A percentile compares a stretch with the other conserved stretches of the same genome.
These are phyloP conservation scores for Auricularia sp. DNA, from an alignment of 768 basidiomycete genomes.

Conservation along the genomic window DNA sequence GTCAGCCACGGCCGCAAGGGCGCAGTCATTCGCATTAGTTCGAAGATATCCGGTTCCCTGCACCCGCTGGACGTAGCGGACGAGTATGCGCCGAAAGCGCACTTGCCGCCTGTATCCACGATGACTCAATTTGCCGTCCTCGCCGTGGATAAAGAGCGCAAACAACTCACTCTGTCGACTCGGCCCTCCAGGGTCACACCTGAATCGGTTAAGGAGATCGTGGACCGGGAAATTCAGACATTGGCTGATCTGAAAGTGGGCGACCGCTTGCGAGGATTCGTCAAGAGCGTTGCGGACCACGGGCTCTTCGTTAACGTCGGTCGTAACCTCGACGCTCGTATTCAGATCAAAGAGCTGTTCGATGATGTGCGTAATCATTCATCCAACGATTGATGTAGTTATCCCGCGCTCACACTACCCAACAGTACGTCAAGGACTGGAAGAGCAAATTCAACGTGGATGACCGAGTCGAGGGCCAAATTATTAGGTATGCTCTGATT, in stretches of 20 bases:
- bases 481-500: constrained; percentile 52
- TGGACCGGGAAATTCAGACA: constrained; percentile 59
- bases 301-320: constrained; percentile 87
- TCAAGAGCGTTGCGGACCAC: constrained; percentile 78
- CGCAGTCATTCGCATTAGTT: constrained; percentile 64
- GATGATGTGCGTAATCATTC: constrained; percentile 48
- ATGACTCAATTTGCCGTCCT: constrained; percentile 66
- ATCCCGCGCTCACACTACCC: constrained; percentile 13
- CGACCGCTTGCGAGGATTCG: constrained; percentile 72
- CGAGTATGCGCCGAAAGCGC: constrained; percentile 51
- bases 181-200: constrained; percentile 62
- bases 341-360: constrained; percentile 90
- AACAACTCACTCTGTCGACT: constrained; percentile 70
- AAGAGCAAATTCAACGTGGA: constrained; percentile 66
- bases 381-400: neutral
- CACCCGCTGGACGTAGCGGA: constrained; percentile 78
- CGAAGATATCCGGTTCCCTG: constrained; percentile 62
- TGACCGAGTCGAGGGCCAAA: constrained; percentile 80
- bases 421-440: constrained; percentile 93
- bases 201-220: constrained; percentile 36
- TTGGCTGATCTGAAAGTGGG: constrained; percentile 61
- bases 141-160: constrained; percentile 52
- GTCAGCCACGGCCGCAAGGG: constrained; percentile 63
- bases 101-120: constrained; percentile 53
- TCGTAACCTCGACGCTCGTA: constrained; percentile 74